Evolutionary conservation across 2,329 filamentous ascomycete genomes (phyloP).

Genomic region (Colletotrichum destructivum): DNA sequence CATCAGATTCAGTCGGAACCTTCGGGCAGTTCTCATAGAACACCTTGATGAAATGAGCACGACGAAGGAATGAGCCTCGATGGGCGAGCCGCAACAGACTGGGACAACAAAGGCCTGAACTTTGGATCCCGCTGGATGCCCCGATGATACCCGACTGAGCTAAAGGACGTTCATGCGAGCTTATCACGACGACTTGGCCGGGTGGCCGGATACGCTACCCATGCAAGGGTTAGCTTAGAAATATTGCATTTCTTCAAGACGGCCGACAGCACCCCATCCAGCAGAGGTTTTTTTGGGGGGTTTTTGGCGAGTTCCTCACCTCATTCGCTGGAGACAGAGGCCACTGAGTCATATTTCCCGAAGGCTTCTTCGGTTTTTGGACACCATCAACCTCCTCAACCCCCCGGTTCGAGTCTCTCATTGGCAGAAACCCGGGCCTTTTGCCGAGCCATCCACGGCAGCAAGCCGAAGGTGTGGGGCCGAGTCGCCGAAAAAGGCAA

Average conservation of each 20-base stretch:
- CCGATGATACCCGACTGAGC: neutral
- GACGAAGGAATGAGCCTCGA: too few species aligned
- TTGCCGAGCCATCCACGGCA: neutral
- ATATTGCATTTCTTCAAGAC: too few species aligned
- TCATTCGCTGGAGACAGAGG: too few species aligned
- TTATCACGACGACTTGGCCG: neutral
- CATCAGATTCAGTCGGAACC: too few species aligned
- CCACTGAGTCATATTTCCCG: neutral
- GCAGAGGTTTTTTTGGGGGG: too few species aligned
- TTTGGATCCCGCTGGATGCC: neutral
- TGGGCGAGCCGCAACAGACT: too few species aligned
- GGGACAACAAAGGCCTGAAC: neutral
- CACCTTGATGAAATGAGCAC: too few species aligned
- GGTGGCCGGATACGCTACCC: neutral
- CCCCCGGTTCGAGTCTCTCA: neutral
- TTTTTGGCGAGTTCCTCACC: neutral
- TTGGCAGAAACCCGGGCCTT: neutral
- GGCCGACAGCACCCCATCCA: too few species aligned
- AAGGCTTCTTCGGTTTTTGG: neutral
- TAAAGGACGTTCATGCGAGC: constrained; percentile 1
- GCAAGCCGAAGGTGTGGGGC: constrained; percentile 20
- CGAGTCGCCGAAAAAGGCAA: neutral
- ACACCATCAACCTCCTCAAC: too few species aligned
- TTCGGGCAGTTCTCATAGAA: too few species aligned
- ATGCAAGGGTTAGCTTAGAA: too few species aligned